Base-by-base conservation (phyloP, 139 green algal genomes). In the Zygnema cylindricum region DNA sequence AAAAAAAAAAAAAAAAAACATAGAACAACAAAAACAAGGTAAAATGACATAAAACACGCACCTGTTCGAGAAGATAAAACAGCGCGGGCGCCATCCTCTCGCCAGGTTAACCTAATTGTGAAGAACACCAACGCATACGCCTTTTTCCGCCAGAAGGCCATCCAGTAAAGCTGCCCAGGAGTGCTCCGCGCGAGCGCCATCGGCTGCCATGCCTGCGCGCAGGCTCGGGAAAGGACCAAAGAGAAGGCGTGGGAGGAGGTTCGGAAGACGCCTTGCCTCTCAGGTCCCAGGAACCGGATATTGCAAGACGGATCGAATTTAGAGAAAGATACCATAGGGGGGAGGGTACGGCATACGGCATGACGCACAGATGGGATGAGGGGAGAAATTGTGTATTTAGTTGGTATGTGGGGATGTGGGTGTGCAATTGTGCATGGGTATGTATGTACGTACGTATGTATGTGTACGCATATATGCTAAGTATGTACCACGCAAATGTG, bases 81-180 rank as follows among this genome's bases (percentile, higher is more conserved):
- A 91, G n/a, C 95, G 89, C n/a, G 93, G 93, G 43, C 92, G 84
- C 94, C 94, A 98, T 1, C 94, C 94, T 23, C 94, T 89, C 0
- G 88, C 92, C 0, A 96, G 76, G 86, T 96, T 96, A 1, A 97
- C 94, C 42, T 94, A 97, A 81, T 98, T 98, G 41, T 95, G 40
- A 30, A 98, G 88, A 22, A 98, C 92, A 23, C 95, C 95, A 1
- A 41, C 40, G 1, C 88, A 16, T 21, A 49, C 30, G 2, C 55
- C 63, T 32, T 49, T 2, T 63, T 40, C 81, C 77, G 16, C 77
- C 77, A 40, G 3, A 3, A 43, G 36, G 57, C 38, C 42, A 42
- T 39, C 41, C 35, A 54, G 7, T 57, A 77, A 55, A 39, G 41
- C 7, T 54, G 3, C 11, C 38, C 69, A 57, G 40, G 77, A 55